Conservation (phyloP, 345 rosid genomes). For the Laguncularia racemosa region DNA sequence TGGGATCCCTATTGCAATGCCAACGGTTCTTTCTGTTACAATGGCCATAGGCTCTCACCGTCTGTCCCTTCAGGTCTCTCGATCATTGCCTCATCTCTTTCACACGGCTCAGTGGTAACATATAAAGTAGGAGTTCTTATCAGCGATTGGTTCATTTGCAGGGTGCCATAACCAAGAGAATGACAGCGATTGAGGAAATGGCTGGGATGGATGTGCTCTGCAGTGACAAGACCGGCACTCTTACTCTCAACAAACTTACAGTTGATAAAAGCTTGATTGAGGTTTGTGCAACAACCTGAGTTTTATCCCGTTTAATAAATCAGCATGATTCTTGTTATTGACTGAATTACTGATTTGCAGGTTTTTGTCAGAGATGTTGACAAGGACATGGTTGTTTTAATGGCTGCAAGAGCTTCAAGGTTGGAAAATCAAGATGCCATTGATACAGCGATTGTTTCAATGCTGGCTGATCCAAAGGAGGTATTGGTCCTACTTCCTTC, state of each 20-base stretch:
- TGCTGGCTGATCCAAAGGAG: constrained; percentile 89
- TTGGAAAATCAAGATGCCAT: constrained; percentile 95
- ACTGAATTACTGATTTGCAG: constrained; percentile 21
- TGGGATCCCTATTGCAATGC: constrained; percentile 98
- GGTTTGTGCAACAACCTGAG: constrained; percentile 26
- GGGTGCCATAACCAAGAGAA: constrained; percentile 93
- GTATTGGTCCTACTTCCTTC: constrained; percentile 18
- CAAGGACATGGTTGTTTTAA: constrained; percentile 61
- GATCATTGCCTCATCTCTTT: background rate
- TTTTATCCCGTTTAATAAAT: background rate
- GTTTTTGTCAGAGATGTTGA: constrained; percentile 54
- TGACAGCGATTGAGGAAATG: constrained; percentile 99
- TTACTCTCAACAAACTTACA: constrained; percentile 85
- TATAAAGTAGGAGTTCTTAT: background rate
- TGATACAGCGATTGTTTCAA: constrained; percentile 74
- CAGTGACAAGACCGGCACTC: constrained; percentile 93
- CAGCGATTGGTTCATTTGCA: constrained; percentile 10
- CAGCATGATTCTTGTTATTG: background rate
- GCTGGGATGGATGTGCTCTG: constrained; percentile 97
- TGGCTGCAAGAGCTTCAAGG: constrained; percentile 94
- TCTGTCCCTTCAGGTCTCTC: constrained; percentile 61
- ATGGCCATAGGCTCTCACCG: constrained; percentile 95
- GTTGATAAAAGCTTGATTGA: constrained; percentile 78
- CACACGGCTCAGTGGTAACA: background rate
- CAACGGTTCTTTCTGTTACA: constrained; percentile 93